phyloP scores from a whole-genome alignment of 129 eudicot genomes.

The Ambrosia trifida region DNA sequence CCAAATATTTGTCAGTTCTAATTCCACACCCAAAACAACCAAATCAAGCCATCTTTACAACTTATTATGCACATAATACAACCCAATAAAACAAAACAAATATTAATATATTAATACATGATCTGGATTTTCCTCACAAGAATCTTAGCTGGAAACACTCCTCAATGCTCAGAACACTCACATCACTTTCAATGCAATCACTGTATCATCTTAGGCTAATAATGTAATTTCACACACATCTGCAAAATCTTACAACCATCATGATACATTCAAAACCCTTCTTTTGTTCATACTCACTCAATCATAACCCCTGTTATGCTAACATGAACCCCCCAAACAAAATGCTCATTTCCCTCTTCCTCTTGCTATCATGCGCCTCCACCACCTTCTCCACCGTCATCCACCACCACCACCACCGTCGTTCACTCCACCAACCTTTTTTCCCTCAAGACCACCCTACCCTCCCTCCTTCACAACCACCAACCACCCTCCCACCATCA shows the following conservation, averaged over 20 bases:
- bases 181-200: constrained; percentile 36
- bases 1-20: constrained; percentile 23
- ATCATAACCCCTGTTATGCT: constrained; percentile 11
- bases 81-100: neutral
- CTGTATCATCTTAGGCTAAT: constrained; percentile 6
- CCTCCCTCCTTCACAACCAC: constrained; percentile 24
- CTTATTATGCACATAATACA: neutral
- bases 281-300: constrained; percentile 11
- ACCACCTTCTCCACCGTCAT: constrained; percentile 23
- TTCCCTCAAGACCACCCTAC: constrained; percentile 41
- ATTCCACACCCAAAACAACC: constrained; percentile 5
- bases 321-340: constrained; percentile 4
- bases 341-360: constrained; percentile 40
- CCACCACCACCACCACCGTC: constrained; percentile 50
- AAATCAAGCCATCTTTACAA: neutral
- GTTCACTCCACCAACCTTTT: constrained; percentile 75
- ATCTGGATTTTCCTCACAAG: constrained; percentile 13
- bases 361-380: constrained; percentile 27
- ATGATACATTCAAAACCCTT: neutral
- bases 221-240: neutral
- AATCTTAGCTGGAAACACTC: constrained; percentile 46
- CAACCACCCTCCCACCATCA: constrained; percentile 36
- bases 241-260: neutral
- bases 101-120: neutral
- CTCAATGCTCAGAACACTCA: constrained; percentile 18